Evolutionary conservation across 1,284 basidiomycete genomes (phyloP), one percentile per base, ranked within the genome.

Genomic region (Trichosporon faecale): DNA sequence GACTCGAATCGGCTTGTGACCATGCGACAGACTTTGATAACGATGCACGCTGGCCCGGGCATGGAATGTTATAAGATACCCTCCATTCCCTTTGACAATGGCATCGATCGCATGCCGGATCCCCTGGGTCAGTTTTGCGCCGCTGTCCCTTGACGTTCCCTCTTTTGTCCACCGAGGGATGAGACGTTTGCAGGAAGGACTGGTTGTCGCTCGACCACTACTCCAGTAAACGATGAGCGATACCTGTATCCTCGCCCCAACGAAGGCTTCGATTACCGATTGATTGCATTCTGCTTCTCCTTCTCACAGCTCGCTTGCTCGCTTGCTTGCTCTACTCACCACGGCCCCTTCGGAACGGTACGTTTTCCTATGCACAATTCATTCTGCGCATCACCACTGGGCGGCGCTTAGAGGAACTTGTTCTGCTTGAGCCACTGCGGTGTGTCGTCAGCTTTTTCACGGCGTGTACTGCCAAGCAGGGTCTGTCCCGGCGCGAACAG

Each of bases 361-460:
- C 6, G 18, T 46, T 12, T 44, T 12, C 40, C 40, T 44, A 44
- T n/a, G 40, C 40, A 44, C 40, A 37, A 14, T 9, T 14, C 12
- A 14, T 12, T 37, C 35, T 37, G 16, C 16, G 12, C 40, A n/a
- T n/a, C 40, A 18, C 21, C 35, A 12, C 35, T 37, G 11, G 12
- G 11, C 35, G 35, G 35, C 33, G 33, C 65, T 71, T 70, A 82
- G 31, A 84, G 73, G 76, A 78, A 84, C 73, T 80, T 76, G 77
- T 85, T 82, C 68, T 84, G 81, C 71, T 85, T 84, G 68, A 92
- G 82, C 91, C 91, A 93, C 68, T 84, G 77, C 66, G 67, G 12
- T 21, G 44, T 23, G 57, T 68, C 64, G 57, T 68, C 64, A 70
- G 68, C 64, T 21, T 63, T 11, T 44, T 66, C 29, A 69, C 44